These are phyloP conservation scores for Aureoboletus auriporus DNA, from an alignment of 768 basidiomycete species.

Conservation along the genomic window DNA sequence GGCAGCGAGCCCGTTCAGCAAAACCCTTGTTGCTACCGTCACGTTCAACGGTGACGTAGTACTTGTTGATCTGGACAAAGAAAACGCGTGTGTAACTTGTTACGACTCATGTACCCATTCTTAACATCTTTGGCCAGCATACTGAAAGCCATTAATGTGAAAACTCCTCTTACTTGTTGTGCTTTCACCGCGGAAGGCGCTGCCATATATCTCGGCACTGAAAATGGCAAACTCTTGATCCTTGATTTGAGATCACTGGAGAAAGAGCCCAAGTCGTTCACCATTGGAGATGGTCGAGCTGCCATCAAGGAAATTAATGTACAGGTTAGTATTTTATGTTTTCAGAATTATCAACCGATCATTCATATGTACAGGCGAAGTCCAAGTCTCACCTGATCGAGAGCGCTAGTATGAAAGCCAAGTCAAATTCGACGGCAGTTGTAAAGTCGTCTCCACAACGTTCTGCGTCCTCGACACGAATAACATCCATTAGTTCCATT, in stretches of 20 bases:
- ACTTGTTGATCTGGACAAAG: constrained; percentile 72
- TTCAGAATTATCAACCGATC: background rate
- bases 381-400: constrained; percentile 11
- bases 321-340: constrained; percentile 41
- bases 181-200: constrained; percentile 69
- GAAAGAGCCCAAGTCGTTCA: constrained; percentile 53
- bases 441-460: constrained; percentile 9
- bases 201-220: constrained; percentile 61
- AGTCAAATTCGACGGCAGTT: constrained; percentile 7
- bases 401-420: constrained; percentile 3
- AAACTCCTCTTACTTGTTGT: constrained; percentile 53
- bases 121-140: constrained; percentile 36
- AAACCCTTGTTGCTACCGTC: constrained; percentile 59
- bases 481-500: constrained; percentile 1
- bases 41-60: constrained; percentile 51
- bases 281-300: constrained; percentile 44
- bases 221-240: constrained; percentile 57
- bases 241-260: constrained; percentile 65
- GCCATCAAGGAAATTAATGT: constrained; percentile 52
- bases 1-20: constrained; percentile 72
- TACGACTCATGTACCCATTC: background rate
- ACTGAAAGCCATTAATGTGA: constrained; percentile 53
- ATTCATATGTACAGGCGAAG: constrained; percentile 11
- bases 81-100: constrained; percentile 50
- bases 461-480: constrained; percentile 7